Conservation (phyloP, 768 basidiomycete species). For the Naganishia vaughanmartiniae region DNA sequence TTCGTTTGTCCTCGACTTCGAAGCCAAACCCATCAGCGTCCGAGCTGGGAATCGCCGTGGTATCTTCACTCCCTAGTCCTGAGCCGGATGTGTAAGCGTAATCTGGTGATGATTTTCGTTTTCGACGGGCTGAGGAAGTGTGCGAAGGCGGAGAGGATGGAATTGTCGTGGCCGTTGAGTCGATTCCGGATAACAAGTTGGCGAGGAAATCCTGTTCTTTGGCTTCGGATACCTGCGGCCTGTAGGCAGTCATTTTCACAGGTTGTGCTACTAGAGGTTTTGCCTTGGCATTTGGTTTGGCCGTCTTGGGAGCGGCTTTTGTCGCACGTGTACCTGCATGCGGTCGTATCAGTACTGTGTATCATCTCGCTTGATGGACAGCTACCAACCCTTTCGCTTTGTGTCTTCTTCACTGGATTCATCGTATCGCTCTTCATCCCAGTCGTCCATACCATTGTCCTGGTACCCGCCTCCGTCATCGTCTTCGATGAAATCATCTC, state of each 20-base stretch:
- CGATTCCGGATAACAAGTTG: constrained; percentile 62
- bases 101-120: constrained; percentile 56
- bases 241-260: constrained; percentile 62
- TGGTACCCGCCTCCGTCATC: constrained; percentile 87
- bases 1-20: constrained; percentile 38
- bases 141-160: constrained; percentile 26
- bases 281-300: constrained; percentile 57
- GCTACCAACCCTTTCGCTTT: constrained; percentile 2
- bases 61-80: constrained; percentile 19
- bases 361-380: not conserved
- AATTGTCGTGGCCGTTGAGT: constrained; percentile 37
- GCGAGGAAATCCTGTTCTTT: constrained; percentile 90
- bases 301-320: constrained; percentile 43
- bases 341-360: not conserved
- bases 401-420: constrained; percentile 59
- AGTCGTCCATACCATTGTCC: constrained; percentile 97
- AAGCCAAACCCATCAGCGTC: constrained; percentile 44
- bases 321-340: constrained; percentile 2
- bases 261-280: constrained; percentile 57
- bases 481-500: constrained; percentile 92
- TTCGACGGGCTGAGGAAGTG: constrained; percentile 52
- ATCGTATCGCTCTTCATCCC: constrained; percentile 63
- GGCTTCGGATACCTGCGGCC: constrained; percentile 68
- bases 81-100: constrained; percentile 23
- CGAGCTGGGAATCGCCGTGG: constrained; percentile 32